Conservation (phyloP, 2,329 filamentous ascomycete species). For the Penicillium oxalicum region DNA sequence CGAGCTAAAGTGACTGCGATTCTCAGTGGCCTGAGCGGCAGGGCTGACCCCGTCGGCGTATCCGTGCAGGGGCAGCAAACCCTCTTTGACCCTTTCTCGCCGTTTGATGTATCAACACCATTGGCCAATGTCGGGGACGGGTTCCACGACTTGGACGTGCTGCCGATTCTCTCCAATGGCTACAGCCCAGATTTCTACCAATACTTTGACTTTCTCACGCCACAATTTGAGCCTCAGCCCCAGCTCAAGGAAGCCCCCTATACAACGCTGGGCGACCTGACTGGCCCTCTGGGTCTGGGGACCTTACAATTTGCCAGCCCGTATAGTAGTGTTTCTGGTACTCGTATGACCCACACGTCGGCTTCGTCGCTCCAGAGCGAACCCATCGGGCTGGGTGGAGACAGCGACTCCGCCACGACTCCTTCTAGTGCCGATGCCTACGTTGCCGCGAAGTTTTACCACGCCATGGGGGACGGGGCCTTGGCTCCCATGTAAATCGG, state of each 20-base stretch:
- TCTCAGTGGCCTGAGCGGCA: too few species aligned
- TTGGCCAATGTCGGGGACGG: not conserved
- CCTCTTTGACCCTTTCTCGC: too few species aligned
- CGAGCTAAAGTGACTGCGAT: too few species aligned
- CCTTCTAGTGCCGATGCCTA: not conserved
- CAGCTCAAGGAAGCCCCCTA: not conserved
- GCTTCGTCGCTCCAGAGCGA: not conserved
- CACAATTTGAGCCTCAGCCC: not conserved
- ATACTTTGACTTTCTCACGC: not conserved
- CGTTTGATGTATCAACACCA: not conserved
- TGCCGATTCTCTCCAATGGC: not conserved
- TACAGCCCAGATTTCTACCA: not conserved
- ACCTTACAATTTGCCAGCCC: not conserved
- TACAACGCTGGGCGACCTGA: not conserved
- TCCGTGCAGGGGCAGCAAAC: too few species aligned
- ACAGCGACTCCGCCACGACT: not conserved
- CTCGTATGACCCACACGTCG: not conserved
- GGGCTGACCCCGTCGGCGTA: too few species aligned
- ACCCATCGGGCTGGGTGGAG: not conserved
- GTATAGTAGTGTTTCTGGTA: not conserved
- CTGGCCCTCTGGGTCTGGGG: not conserved
- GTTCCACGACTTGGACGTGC: slow-evolving; percentile 1
- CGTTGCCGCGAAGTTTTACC: too few species aligned
- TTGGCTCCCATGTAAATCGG: too few species aligned
- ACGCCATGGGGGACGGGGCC: too few species aligned